Conservation (phyloP, 2,329 filamentous ascomycete species). For the Xylaria sp. region DNA sequence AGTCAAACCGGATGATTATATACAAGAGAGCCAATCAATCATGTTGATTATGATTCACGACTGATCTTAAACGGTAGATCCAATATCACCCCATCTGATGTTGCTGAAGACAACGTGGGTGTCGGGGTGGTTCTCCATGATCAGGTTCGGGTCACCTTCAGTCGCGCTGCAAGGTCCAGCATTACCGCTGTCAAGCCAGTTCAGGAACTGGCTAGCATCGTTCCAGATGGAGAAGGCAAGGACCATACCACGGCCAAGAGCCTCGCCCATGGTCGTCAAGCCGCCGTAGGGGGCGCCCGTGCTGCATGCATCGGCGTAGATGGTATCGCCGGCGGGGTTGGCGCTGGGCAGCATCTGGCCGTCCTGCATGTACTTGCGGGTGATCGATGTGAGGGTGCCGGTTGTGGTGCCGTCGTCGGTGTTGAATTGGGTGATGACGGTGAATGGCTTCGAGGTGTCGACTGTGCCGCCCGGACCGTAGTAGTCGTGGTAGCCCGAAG, state of each 20-base stretch:
- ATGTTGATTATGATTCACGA: neutral
- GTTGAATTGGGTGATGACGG: slow-evolving; percentile 28
- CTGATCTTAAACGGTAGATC: slow-evolving; percentile 14
- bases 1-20: neutral
- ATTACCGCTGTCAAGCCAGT: slow-evolving; percentile 49
- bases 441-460: slow-evolving; percentile 29
- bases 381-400: slow-evolving; percentile 39
- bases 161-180: slow-evolving; percentile 50
- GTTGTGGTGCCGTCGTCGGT: slow-evolving; percentile 19
- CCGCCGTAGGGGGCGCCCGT: slow-evolving; percentile 33
- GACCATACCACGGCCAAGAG: slow-evolving; percentile 47
- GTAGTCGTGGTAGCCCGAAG: slow-evolving; percentile 27
- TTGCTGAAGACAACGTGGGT: slow-evolving; percentile 29
- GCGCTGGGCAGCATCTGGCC: slow-evolving; percentile 42
- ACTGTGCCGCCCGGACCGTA: slow-evolving; percentile 25
- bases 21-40: neutral
- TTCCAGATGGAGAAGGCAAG: slow-evolving; percentile 53
- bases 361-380: slow-evolving; percentile 45
- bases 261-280: slow-evolving; percentile 39
- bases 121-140: slow-evolving; percentile 18
- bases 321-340: slow-evolving; percentile 25
- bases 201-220: slow-evolving; percentile 48
- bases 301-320: slow-evolving; percentile 26
- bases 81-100: slow-evolving; percentile 28
- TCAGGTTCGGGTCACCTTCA: slow-evolving; percentile 44